phyloP scores from a whole-genome alignment of 108 stramenopile genomes.

The Schizochytrium sp. region DNA sequence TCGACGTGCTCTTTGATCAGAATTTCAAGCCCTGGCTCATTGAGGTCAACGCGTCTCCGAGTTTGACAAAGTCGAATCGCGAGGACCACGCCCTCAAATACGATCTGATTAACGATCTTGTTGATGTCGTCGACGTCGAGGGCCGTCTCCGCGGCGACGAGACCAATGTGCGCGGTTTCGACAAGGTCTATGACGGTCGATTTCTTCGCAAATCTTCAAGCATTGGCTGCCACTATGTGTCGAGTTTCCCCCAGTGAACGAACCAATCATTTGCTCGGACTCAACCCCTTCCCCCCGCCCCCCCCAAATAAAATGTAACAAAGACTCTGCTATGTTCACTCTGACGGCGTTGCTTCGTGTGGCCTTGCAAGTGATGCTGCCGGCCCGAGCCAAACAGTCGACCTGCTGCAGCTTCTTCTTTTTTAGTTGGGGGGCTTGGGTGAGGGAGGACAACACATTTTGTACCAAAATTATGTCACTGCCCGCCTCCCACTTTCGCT shows the following conservation, averaged over 20 bases:
- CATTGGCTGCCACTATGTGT: background rate
- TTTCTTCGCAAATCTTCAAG: background rate
- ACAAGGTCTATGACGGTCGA: background rate
- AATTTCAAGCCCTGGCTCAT: constrained; percentile 72
- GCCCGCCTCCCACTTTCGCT: too few relatives aligned
- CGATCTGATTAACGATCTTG: constrained; percentile 24
- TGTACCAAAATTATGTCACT: too few relatives aligned
- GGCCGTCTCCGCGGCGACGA: background rate
- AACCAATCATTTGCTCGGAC: too few relatives aligned
- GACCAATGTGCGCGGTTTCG: constrained; percentile 20
- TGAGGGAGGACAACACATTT: too few relatives aligned
- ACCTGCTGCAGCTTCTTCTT: too few relatives aligned
- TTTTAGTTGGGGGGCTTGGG: too few relatives aligned
- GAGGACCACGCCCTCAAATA: constrained; percentile 50
- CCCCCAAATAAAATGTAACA: too few relatives aligned
- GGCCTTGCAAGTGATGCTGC: too few relatives aligned
- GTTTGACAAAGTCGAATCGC: constrained; percentile 45
- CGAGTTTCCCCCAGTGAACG: background rate
- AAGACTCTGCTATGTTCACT: too few relatives aligned
- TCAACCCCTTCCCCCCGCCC: too few relatives aligned
- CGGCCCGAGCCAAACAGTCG: too few relatives aligned
- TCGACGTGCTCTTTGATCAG: constrained; percentile 18
- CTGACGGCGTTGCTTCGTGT: too few relatives aligned
- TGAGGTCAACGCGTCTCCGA: constrained; percentile 75
- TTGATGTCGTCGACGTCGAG: constrained; percentile 31